Evolutionary conservation across 2,329 filamentous ascomycete genomes (phyloP), one percentile per base, ranked within the genome.

Genomic region (Botrytis pseudocinerea): DNA sequence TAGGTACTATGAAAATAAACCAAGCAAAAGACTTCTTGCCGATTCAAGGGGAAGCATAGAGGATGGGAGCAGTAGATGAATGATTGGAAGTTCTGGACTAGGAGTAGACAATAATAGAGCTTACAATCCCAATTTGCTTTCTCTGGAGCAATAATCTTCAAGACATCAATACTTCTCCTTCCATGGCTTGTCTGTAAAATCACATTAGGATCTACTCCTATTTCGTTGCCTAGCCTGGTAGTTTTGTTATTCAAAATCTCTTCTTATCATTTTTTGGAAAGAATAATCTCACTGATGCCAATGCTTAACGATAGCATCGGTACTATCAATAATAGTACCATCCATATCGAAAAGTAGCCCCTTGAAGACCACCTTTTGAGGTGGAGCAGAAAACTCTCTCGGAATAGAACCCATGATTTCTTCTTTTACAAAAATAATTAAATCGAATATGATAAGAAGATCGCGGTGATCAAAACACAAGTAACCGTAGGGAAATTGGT

Each of bases 151-250:
- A 97, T 88, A 42, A 95, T 85, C 81, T 89, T 89, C 73, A 99
- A 86, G 4, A 92, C 90, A 79, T 99, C 96, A 79, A 98, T 97
- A 77, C 91, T 94, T 73, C 96, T 87, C 74, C 95, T 90, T 75
- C 96, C 96, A 83, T 99, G 96, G 8, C 94, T 97, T 16, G 94
- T 97, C 79, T 93, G 88, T 40, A 98, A 87, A 78, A 99, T 98
- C 63, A 92, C 88, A 65, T 91, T 87, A n/a, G 93, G 93, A 76
- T 93, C 89, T 35, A 98, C 91, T 38, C 93, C 93, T 79, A 98
- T 91, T 81, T 97, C 93, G 16, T 88, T 87, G 68, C 92, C 95
- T 76, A 95, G 88, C n/a, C 92, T 93, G 79, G n/a, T 14, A 20
- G 8, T 10, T 63, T 35, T 28, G 51, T 59, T 44, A 69, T 68